Percentiles rank a stretch among this genome's conserved stretches.
phyloP scores from a whole-genome alignment of 768 basidiomycete genomes.

The Tylopilus sp. region DNA sequence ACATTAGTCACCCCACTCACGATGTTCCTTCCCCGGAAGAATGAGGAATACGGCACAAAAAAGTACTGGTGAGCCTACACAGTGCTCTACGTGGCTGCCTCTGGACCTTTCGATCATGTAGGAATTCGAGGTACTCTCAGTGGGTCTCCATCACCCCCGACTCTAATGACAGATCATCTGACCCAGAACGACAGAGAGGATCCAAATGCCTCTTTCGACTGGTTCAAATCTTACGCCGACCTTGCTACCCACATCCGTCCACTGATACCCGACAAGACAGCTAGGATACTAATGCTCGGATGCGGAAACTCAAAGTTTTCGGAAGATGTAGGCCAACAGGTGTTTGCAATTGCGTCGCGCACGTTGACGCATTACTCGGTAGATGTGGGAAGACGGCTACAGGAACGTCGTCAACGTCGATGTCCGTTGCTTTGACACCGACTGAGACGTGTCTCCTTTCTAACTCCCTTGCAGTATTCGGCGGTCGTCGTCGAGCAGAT shows the following conservation, averaged over 20 bases:
- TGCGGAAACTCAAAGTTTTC: conserved; percentile 83
- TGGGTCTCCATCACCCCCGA: conserved; percentile 31
- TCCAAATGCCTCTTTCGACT: conserved; percentile 66
- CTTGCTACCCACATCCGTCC: conserved; percentile 58
- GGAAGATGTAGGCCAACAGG: conserved; percentile 51
- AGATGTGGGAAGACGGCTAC: conserved; percentile 91
- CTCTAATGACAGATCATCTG: background rate
- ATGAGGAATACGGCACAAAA: conserved; percentile 65
- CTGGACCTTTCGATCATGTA: conserved; percentile 25
- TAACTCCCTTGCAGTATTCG: conserved; percentile 55
- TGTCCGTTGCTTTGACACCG: conserved; percentile 37
- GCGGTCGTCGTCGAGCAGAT: conserved; percentile 71
- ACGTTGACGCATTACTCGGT: conserved; percentile 4
- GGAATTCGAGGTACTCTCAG: conserved; percentile 71
- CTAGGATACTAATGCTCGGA: conserved; percentile 74
- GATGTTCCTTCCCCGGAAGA: conserved; percentile 52
- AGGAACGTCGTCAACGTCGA: conserved; percentile 76
- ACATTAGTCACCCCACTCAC: background rate
- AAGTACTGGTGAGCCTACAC: conserved; percentile 59
- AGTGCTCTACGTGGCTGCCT: background rate
- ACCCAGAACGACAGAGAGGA: conserved; percentile 44
- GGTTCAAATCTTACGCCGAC: conserved; percentile 83
- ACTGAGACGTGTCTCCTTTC: background rate
- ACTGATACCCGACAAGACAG: conserved; percentile 57
- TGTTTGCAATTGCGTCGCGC: background rate